Evolutionary conservation across 2,329 filamentous ascomycete genomes (phyloP), one percentile per base, ranked within the genome.

Genomic region (Gnomoniopsis sp.): DNA sequence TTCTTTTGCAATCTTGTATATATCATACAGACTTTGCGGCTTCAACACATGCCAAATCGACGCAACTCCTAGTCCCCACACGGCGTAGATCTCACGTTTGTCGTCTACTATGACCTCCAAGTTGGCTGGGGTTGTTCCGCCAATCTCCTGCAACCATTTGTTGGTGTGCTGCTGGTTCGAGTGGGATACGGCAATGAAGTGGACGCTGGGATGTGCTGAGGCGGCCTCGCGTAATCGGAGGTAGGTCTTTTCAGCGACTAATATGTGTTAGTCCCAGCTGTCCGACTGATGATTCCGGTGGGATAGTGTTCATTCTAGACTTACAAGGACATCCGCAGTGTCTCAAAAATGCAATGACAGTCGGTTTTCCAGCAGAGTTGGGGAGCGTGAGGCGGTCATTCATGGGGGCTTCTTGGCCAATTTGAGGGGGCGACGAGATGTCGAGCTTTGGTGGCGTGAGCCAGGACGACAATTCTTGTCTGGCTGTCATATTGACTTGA

Each of bases 241-340:
- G 71, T 88, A 88, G 11, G 81, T 82, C 70, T 89, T 88, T 68
- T 89, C 87, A 14, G 87, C 86, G 70, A 89, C 87, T 53, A 17
- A 17, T 54, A 8, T 49, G 26, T 36, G 38, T 49, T 6, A 12
- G 17, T 47, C 17, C 10, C 43, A 21, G 43, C 12, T 46, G 43
- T 11, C n/a, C 43, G 43, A 12, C 19, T 12, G 44, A 23, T 22
- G 44, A 8, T 6, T 11, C 17, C 14, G 2, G n/a, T 3, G 11
- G 17, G 3, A 10, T 30, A 17, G 7, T 48, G 33, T 15, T 14
- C 44, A n/a, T 47, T n/a, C 7, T 38, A 21, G 19, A 71, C 80
- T 68, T 79, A 88, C 88, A 90, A 10, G 88, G 88, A 74, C 88
- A 90, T 34, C 88, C 88, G 68, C 88, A 91, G 69, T 91, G 88